Evolutionary conservation across 306 rosid species (phyloP), one percentile per base, ranked within the genome.

Genomic region (Cicer yamashitae): DNA sequence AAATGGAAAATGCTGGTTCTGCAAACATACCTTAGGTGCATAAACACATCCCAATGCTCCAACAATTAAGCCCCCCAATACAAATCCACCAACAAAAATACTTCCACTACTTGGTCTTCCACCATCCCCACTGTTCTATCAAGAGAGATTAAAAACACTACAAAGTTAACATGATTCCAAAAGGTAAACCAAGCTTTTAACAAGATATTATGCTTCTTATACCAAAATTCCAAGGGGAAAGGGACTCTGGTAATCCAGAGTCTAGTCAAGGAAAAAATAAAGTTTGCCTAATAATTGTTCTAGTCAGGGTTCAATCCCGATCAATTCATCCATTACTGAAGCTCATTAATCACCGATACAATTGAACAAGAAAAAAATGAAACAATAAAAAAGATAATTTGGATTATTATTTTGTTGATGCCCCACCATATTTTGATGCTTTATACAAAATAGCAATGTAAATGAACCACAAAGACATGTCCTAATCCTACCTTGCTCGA

Each of bases 11-110:
- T 37, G 58, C 10, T 14, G 59, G 66, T 20, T 52, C 46, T 67
- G 45, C 70, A 63, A 52, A 46, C 74, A 77, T 87, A 87, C 94
- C 89, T 87, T 81, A 52, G 91, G 91, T 63, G 94, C 94, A 77
- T 80, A 89, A 38, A 86, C 60, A 52, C 88, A 85, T 17, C 91
- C 91, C 52, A 89, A 65, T 74, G 93, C 85, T 71, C 91, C 93
- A 71, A 82, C 89, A 67, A 89, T 61, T 38, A 89, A 73, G 54
- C 93, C 84, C 9, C 94, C 94, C 82, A 89, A 74, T 38, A 87
- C 76, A 84, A 89, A 87, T 18, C 90, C 94, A 67, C 91, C 90
- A 39, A 87, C 73, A 45, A 89, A 87, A 79, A 82, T 62, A 68
- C 84, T 80, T 58, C 89, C 91, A 67, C 60, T 61, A 12, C 54